Base-by-base conservation (phyloP, 805 yeast genomes). In the Sugiyamaella smithiae region DNA sequence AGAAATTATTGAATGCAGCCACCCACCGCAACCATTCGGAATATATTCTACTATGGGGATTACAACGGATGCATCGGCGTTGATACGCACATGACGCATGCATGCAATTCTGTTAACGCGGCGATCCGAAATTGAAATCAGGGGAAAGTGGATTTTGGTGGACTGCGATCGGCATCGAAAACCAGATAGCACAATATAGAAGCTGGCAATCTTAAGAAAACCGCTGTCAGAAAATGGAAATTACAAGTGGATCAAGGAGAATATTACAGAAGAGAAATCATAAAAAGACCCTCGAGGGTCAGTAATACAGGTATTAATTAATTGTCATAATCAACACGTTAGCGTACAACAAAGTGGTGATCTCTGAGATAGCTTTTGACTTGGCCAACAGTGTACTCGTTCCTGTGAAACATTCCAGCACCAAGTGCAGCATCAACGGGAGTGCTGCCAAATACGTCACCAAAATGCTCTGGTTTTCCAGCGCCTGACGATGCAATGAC, bases 401-500 rank as follows among this genome's bases (percentile, higher is more conserved):
- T 90, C 64, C 99, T 77, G 72, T 93, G 99, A 74, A 93, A 93
- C 84, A 93, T 85, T 38, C 99, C 99, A 3, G 99, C 99, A 32
- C 99, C 99, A 35, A 93, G 75, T 14, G 99, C 98, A 37, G 99
- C 99, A 69, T 93, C 99, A 1, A 93, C 84, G 4, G 77, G 74
- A 12, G 97, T 89, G 40, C 83, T 73, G 40, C 72, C 74, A 62
- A 93, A 93, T 1, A 88, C 99, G 55, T 93, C 88, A 54, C 80
- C 81, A 65, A 93, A 93, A 69, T 93, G 98, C 43, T 73, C 77
- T 1, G 99, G 99, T 19, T 72, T 79, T 45, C 99, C 99, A 4
- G 99, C 99, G 48, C 99, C 99, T 53, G 95, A 84, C 5, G 97
- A 89, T 0, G 99, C 98, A 66, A 93, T 93, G 1, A 93, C 97